These are phyloP conservation scores for Lepidium didymum DNA, from an alignment of 345 rosid species.

Conservation along the genomic window DNA sequence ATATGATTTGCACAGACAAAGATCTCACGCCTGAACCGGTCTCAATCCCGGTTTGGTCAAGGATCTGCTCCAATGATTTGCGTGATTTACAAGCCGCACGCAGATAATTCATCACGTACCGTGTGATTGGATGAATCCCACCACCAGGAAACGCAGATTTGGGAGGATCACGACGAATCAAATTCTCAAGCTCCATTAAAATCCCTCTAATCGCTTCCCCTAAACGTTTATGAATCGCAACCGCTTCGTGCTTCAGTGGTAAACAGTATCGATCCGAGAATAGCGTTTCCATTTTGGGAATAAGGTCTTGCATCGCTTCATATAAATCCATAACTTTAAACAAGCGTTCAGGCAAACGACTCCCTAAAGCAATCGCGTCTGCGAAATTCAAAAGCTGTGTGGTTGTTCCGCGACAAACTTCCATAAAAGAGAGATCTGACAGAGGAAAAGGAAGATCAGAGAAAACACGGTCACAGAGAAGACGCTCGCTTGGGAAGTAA, in stretches of 20 bases:
- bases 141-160: constrained; percentile 78
- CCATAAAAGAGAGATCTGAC: constrained; percentile 83
- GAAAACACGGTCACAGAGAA: constrained; percentile 83
- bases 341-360: constrained; percentile 79
- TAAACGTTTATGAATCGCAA: constrained; percentile 61
- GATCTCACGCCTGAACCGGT: constrained; percentile 37
- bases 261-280: constrained; percentile 65
- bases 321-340: constrained; percentile 81
- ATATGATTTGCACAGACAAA: constrained; percentile 55
- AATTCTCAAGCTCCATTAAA: constrained; percentile 89
- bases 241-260: constrained; percentile 56
- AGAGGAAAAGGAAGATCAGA: constrained; percentile 46
- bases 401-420: constrained; percentile 70
- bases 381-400: constrained; percentile 75
- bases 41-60: constrained; percentile 44
- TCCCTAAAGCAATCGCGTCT: constrained; percentile 63
- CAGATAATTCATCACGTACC: constrained; percentile 83
- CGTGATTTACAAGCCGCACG: constrained; percentile 80
- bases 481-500: constrained; percentile 87
- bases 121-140: constrained; percentile 80
- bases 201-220: constrained; percentile 77
- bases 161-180: constrained; percentile 80
- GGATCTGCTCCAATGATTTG: constrained; percentile 59
- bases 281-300: constrained; percentile 58
- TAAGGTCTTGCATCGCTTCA: constrained; percentile 63